Base-by-base conservation (phyloP, 192 early-diverging fungal species). In the Entomortierella lignicola region DNA sequence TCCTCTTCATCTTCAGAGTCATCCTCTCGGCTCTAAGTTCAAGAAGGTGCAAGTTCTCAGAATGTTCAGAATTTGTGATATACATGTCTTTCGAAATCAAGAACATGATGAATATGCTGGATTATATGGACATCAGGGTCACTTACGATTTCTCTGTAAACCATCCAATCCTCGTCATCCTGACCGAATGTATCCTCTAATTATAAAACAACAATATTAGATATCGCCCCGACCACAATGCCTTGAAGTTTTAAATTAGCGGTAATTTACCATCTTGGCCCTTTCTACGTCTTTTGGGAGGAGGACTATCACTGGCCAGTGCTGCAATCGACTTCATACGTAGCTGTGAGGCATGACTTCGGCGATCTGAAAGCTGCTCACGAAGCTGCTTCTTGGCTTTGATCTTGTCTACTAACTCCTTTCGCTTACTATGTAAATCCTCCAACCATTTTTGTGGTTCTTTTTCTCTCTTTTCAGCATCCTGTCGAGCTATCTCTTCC, bases 121-220 rank as follows among this genome's bases (percentile, higher is more conserved):
- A 26, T 0, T 27, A 18, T 17, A 8, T 69, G 20, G 23, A 41
- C 1, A 34, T 11, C 0, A 51, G 11, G 27, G 29, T 37, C 15
- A 71, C 89, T 81, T 89, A 93, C 92, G 60, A 98, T 95, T 72
- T 94, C 92, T 43, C 94, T 87, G 70, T 98, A 98, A 42, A 98
- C 87, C 74, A 90, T 89, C 96, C 96, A 98, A 81, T 97, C 95
- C 11, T 90, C 92, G 72, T 96, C 95, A 63, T 96, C 93, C 7
- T 91, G 91, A n/a, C 96, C 96, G 86, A 98, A 98, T 4, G 91
- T 94, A 62, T 98, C 96, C 77, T 96, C 95, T 90, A 72, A 39
- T 55, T 39, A 17, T 21, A 37, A 41, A 60, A 31, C 26, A 25
- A 26, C 12, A 13, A 7, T 54, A 13, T 54, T 54, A 37, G 34